These are phyloP conservation scores for Aspergillus luchuensis DNA, from an alignment of 2,329 filamentous ascomycete species.

Conservation along the genomic window DNA sequence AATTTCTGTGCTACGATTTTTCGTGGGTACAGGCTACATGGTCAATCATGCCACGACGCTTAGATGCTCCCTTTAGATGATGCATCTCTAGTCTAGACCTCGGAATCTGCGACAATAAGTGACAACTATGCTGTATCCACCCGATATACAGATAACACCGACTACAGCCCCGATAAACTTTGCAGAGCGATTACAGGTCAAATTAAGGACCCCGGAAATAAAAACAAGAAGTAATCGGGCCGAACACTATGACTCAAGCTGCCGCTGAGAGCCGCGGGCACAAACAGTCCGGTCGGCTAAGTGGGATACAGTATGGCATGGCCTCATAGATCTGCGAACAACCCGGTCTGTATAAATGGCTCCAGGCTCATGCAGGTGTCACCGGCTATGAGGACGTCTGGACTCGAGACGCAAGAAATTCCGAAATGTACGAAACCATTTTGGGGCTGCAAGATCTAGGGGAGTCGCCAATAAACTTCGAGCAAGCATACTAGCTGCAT, in stretches of 20 bases:
- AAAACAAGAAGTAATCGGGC: constrained; percentile 4
- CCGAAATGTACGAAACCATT: constrained; percentile 6
- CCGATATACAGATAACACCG: neutral
- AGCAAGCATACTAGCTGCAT: constrained; percentile 13
- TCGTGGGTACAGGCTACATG: neutral
- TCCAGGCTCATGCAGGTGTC: constrained; percentile 19
- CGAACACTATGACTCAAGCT: neutral
- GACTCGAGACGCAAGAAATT: constrained; percentile 14
- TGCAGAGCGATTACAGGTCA: neutral
- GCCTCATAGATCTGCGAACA: constrained; percentile 10
- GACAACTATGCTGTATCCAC: neutral
- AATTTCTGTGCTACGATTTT: neutral
- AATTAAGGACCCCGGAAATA: neutral
- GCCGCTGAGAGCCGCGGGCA: neutral
- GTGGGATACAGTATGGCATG: constrained; percentile 14
- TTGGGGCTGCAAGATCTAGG: constrained; percentile 8
- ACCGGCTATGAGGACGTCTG: constrained; percentile 5
- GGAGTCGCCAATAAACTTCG: constrained; percentile 8
- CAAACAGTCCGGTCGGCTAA: neutral
- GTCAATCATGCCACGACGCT: too few relatives aligned
- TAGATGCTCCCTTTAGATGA: neutral
- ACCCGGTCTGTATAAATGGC: constrained; percentile 11
- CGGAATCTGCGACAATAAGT: neutral
- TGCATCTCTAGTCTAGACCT: neutral
- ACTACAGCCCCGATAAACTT: neutral